Evolutionary conservation across 306 rosid species (phyloP), one percentile per base, ranked within the genome.

Genomic region (Lupinus albus): DNA sequence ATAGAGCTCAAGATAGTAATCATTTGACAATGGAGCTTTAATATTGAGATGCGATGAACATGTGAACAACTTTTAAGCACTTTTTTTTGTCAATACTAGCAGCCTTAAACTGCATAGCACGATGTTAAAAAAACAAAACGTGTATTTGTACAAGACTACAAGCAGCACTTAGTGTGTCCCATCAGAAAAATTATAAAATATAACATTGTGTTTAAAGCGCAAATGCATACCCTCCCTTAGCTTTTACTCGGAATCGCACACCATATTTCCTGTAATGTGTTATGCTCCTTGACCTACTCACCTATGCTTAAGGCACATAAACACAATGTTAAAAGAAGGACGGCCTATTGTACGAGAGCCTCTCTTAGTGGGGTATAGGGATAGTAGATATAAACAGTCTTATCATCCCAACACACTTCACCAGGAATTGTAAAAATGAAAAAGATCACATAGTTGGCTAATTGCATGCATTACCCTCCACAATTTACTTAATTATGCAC

Each of bases 241-340:
- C 64, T 56, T 51, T 56, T 51, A 39, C 52, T 20, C 76, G n/a
- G 54, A 42, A 35, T 44, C 55, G 60, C 48, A 58, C n/a, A 30
- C 9, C 21, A 38, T 61, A 62, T 16, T 17, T 33, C 48, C 77
- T 66, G 59, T 18, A 18, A 64, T 62, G 56, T 33, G 6, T 46
- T 32, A 48, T 33, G 62, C 64, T 60, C 16, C 58, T 68, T 20
- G 35, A 64, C 61, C 50, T 41, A 79, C 7, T 75, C 58, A 64
- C 61, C 50, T 41, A 79, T 9, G 77, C 58, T 53, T 64, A 59
- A 54, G 44, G 67, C 64, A n/a, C n/a, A n/a, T n/a, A n/a, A n/a
- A n/a, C n/a, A n/a, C n/a, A n/a, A n/a, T n/a, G n/a, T n/a, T n/a
- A n/a, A n/a, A n/a, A n/a, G n/a, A n/a, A n/a, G n/a, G n/a, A n/a